Conservation (phyloP, 2,329 filamentous ascomycete species). For the Aspergillus piperis region DNA sequence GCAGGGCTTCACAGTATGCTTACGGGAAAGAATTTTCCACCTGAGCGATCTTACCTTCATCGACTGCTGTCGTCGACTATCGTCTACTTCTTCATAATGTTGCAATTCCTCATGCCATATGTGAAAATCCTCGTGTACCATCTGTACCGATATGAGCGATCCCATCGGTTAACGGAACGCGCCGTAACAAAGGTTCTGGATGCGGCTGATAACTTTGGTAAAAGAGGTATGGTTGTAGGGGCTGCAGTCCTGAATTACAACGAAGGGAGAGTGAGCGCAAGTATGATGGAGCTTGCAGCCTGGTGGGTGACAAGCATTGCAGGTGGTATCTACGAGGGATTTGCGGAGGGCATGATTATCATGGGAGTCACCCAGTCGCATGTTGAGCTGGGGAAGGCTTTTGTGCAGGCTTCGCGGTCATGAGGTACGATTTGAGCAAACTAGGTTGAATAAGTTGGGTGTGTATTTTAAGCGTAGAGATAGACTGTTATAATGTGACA, state of each 20-base stretch:
- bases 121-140: conserved; percentile 56
- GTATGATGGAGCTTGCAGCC: conserved; percentile 50
- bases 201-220: conserved; percentile 57
- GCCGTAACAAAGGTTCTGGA: conserved; percentile 55
- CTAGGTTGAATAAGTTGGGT: neutral
- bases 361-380: conserved; percentile 37
- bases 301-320: conserved; percentile 67
- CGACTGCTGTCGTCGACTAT: conserved; percentile 59
- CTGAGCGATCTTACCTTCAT: conserved; percentile 56
- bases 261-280: conserved; percentile 64
- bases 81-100: conserved; percentile 59
- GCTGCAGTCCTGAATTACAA: conserved; percentile 61
- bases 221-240: conserved; percentile 54
- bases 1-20: neutral
- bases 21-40: neutral
- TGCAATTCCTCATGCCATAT: conserved; percentile 65
- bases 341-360: conserved; percentile 55
- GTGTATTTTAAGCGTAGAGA: neutral
- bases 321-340: conserved; percentile 67
- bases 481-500: neutral
- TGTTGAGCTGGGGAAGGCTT: conserved; percentile 13
- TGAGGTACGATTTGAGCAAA: neutral
- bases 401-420: neutral
- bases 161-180: conserved; percentile 65
- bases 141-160: conserved; percentile 64